Conservation (phyloP, 1,284 basidiomycete species). For the Vanrija sp. region DNA sequence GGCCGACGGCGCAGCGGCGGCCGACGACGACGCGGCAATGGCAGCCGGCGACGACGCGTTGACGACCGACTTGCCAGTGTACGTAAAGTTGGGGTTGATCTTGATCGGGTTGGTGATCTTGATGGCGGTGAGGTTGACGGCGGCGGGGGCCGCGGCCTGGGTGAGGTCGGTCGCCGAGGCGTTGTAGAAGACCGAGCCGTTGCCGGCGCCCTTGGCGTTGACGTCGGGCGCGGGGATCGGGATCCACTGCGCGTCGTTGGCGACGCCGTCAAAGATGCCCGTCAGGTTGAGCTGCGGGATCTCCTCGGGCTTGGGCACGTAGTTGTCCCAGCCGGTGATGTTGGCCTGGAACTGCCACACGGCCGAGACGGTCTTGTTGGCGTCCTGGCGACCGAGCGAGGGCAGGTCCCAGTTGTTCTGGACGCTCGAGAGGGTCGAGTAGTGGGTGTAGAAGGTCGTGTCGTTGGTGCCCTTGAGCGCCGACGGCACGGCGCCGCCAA, state of each 20-base stretch:
- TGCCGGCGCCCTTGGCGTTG: conserved; percentile 36
- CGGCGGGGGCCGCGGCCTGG: conserved; percentile 10
- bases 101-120: conserved; percentile 22
- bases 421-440: conserved; percentile 59
- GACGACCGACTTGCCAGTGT: conserved; percentile 7
- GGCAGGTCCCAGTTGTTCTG: conserved; percentile 63
- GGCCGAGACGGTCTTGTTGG: conserved; percentile 48
- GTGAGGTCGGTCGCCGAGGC: conserved; percentile 5
- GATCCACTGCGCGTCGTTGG: conserved; percentile 27
- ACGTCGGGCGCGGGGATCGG: conserved; percentile 38
- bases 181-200: conserved; percentile 31
- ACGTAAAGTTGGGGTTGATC: conserved; percentile 25
- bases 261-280: conserved; percentile 35
- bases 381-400: conserved; percentile 59
- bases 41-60: conserved; percentile 10
- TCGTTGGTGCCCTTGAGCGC: conserved; percentile 52
- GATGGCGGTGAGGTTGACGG: conserved; percentile 26
- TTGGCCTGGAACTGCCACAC: conserved; percentile 40
- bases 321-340: conserved; percentile 27
- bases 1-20: not conserved
- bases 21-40: conserved; percentile 4
- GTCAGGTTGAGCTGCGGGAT: conserved; percentile 42
- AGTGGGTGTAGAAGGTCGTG: conserved; percentile 62
- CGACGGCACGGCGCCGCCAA: conserved; percentile 57
- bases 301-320: conserved; percentile 24